These are phyloP conservation scores for Sclerotinia glacialis DNA, from an alignment of 2,329 filamentous ascomycete genomes.

Conservation along the genomic window DNA sequence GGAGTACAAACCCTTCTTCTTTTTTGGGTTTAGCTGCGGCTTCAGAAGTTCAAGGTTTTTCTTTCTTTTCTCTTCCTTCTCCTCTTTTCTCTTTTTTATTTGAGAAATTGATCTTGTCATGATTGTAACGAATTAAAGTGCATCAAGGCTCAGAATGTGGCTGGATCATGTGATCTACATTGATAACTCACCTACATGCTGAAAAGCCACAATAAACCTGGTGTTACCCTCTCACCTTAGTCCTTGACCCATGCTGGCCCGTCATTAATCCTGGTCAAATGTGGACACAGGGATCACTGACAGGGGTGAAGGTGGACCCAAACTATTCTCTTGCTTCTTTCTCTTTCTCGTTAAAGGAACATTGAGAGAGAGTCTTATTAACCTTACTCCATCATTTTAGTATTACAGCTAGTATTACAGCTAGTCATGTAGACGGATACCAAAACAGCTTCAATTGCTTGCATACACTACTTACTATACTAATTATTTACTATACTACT, in stretches of 20 bases:
- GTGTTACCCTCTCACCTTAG: not conserved
- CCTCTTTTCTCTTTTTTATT: not conserved
- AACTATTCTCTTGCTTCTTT: not conserved
- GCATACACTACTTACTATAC: not conserved
- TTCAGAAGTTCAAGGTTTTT: no score
- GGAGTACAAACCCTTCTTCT: not conserved
- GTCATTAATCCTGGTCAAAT: not conserved
- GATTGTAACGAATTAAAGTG: not conserved
- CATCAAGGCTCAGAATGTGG: not conserved
- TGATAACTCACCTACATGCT: not conserved
- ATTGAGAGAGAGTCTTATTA: not conserved
- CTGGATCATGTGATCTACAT: not conserved
- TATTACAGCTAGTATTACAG: not conserved
- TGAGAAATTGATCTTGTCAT: not conserved
- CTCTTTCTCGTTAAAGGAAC: not conserved
- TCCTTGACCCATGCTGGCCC: not conserved
- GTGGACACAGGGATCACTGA: not conserved
- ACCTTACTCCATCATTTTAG: not conserved
- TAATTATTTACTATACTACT: no score
- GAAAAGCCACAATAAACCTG: not conserved
- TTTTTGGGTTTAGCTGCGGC: no score
- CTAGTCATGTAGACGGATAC: not conserved
- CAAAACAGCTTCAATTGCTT: slow-evolving; percentile 1
- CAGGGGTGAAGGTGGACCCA: not conserved
- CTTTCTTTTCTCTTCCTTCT: not conserved